Evolutionary conservation across 495 filamentous ascomycete genomes (phyloP), one percentile per base, ranked within the genome.

Genomic region (Hypoxylon rickii): DNA sequence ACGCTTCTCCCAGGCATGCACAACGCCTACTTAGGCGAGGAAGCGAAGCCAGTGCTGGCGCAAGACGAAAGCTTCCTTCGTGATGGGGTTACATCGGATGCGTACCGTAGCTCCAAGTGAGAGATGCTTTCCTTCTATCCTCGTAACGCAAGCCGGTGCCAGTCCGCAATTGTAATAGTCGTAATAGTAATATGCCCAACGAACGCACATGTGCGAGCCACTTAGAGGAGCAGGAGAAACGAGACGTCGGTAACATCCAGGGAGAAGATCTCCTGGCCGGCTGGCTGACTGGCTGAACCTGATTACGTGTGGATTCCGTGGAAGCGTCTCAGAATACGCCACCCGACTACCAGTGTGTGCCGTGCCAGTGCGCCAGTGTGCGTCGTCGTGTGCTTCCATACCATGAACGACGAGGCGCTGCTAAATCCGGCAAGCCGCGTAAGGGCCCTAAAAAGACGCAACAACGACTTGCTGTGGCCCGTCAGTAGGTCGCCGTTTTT

Each of bases 361-460:
- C 29, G 58, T 41, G n/a, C n/a, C n/a, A n/a, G n/a, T n/a, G n/a
- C n/a, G n/a, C n/a, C n/a, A n/a, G n/a, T n/a, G n/a, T n/a, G n/a
- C n/a, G n/a, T n/a, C n/a, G n/a, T n/a, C n/a, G n/a, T n/a, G n/a
- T n/a, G n/a, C n/a, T n/a, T n/a, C n/a, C n/a, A n/a, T 49, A 43
- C 29, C 43, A 44, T 40, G 42, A 33, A 29, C 22, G 38, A 44
- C 31, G 31, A 29, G 20, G n/a, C n/a, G n/a, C n/a, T 42, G 15
- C 42, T 33, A 10, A n/a, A 52, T 56, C 19, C 15, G 33, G 43
- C 13, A 53, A 53, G 52, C 53, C 48, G 53, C 53, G 52, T 57
- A 51, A 57, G 38, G 53, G 43, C 7, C 15, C 16, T n/a, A n/a
- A n/a, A 13, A 56, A 51, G 45, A 47, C 42, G 46, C 40, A 52